Evolutionary conservation across 352 stramenopile species (phyloP).

Genomic region (Phytopythium helicoides): DNA sequence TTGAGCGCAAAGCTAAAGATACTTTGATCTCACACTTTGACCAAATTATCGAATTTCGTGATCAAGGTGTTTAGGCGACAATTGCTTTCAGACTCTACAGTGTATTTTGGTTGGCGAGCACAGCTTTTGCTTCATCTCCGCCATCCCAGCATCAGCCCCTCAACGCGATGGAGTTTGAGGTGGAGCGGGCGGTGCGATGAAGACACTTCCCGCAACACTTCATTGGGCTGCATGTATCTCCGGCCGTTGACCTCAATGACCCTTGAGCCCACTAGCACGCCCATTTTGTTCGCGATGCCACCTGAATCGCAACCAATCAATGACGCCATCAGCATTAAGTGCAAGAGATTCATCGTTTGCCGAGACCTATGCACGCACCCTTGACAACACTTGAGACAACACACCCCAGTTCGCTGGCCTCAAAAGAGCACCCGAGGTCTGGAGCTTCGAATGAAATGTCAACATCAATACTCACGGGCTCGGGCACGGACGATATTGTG

Average conservation of each 20-base stretch:
- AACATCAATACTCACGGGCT: constrained; percentile 55
- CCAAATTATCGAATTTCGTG: no score
- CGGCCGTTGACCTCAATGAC: constrained; percentile 68
- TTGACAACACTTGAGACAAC: constrained; percentile 59
- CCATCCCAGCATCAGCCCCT: constrained; percentile 76
- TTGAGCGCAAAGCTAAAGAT: no score
- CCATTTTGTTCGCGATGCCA: constrained; percentile 44
- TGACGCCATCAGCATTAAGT: constrained; percentile 29
- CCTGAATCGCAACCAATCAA: no score
- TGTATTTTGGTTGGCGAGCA: no score
- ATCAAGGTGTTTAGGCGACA: no score
- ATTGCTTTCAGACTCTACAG: no score
- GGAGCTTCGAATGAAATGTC: constrained; percentile 54
- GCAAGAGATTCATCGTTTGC: background rate
- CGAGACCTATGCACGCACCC: constrained; percentile 14
- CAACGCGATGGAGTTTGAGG: constrained; percentile 72
- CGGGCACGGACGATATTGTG: constrained; percentile 54
- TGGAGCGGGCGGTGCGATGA: constrained; percentile 52
- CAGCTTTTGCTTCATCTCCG: constrained; percentile 11
- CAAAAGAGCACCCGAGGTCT: constrained; percentile 60
- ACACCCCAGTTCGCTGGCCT: constrained; percentile 47
- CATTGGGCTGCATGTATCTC: constrained; percentile 39
- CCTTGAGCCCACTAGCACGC: constrained; percentile 64
- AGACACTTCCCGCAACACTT: constrained; percentile 50
- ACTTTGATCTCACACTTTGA: no score